These are phyloP conservation scores for Dipteronia sinensis DNA, from an alignment of 345 rosid species.

Conservation along the genomic window DNA sequence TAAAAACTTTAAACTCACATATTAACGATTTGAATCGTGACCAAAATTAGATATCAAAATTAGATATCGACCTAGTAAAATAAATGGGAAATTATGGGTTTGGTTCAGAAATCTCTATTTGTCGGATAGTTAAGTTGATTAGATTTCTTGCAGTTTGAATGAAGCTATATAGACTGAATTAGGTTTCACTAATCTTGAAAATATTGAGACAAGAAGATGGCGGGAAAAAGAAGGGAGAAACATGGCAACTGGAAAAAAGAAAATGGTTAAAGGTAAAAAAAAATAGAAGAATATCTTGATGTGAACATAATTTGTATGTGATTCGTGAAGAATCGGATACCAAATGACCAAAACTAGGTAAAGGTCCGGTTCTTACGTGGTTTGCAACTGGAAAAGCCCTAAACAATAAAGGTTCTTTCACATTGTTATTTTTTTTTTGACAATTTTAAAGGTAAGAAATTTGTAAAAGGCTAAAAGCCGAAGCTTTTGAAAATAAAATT, in stretches of 20 bases:
- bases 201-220: too few species aligned
- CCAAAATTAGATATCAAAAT: background rate
- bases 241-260: background rate
- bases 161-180: too few species aligned
- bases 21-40: background rate
- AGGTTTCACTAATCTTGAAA: too few species aligned
- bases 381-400: background rate
- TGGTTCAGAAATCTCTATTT: too few species aligned
- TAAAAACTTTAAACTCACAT: background rate
- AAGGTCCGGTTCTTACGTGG: background rate
- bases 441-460: background rate
- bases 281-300: slow-evolving; percentile 26
- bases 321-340: slow-evolving; percentile 35
- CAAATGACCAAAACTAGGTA: background rate
- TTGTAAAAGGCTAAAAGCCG: background rate
- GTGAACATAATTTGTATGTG: slow-evolving; percentile 10
- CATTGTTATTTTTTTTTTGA: background rate
- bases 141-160: too few species aligned
- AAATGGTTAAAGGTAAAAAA: background rate
- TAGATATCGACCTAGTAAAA: background rate
- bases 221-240: too few species aligned
- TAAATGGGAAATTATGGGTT: too few species aligned
- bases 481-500: background rate
- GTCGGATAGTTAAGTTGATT: too few species aligned
- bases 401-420: background rate